Evolutionary conservation across 345 rosid species (phyloP).

Genomic region (Conringia planisiliqua): DNA sequence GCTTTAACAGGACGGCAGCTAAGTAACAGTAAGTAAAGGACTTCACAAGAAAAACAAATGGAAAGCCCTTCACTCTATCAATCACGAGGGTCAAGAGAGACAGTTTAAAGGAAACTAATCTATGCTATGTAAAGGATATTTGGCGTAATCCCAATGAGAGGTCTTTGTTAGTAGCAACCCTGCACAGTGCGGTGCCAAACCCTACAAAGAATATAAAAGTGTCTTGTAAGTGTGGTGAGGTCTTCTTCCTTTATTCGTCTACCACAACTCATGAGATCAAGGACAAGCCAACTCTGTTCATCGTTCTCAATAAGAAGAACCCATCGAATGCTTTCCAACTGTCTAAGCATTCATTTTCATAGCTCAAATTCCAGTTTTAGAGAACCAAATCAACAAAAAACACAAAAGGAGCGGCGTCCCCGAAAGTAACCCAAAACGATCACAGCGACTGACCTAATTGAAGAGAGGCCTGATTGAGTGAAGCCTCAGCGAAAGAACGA

Average conservation of each 20-base stretch:
- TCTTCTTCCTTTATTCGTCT: neutral
- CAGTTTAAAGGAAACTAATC: neutral
- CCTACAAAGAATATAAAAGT: conserved; percentile 42
- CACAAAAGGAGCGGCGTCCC: neutral
- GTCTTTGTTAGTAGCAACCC: conserved; percentile 73
- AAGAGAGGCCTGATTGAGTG: conserved; percentile 77
- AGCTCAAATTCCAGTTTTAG: neutral
- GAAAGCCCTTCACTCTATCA: neutral
- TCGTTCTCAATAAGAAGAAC: neutral
- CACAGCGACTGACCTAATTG: conserved; percentile 60
- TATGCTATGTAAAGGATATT: conserved; percentile 60
- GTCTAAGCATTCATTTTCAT: neutral
- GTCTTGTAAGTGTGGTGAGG: too few species aligned
- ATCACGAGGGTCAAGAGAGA: neutral
- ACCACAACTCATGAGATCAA: neutral
- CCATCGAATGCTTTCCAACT: neutral
- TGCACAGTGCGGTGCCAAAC: conserved; percentile 76
- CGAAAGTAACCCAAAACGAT: neutral
- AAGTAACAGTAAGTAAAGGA: conserved; percentile 64
- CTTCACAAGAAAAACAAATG: neutral
- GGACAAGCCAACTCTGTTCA: neutral
- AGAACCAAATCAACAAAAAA: neutral
- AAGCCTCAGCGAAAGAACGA: conserved; percentile 85
- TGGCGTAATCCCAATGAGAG: conserved; percentile 79
- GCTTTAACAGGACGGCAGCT: conserved; percentile 93